Percentiles rank a stretch among this genome's conserved stretches.
These are phyloP conservation scores for carrot (Daucus carota) DNA, from an alignment of 129 eudicot genomes.

Conservation along the genomic window DH1_v3.0 NC_030384.2:44965501-44966000, in stretches of 20 bases:
- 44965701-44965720: constrained; percentile 2
- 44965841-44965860: not conserved
- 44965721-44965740: not conserved
- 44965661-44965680: constrained; percentile 14
- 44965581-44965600: constrained; percentile 15
- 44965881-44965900: not conserved
- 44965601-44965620: constrained; percentile 12
- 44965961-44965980: not conserved
- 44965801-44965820: not conserved
- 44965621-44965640: constrained; percentile 14
- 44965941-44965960: not conserved
- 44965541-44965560: constrained; percentile 15
- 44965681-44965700: not conserved
- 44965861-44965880: not conserved
- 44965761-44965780: not conserved
- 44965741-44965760: not conserved
- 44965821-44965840: not conserved
- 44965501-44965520: constrained; percentile 13
- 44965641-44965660: constrained; percentile 14
- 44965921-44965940: not conserved
- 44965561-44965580: constrained; percentile 13
- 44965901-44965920: not conserved
- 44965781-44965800: not conserved
- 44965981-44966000: not conserved
- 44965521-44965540: constrained; percentile 13